phyloP scores from a whole-genome alignment of 352 stramenopile species.

The Pythium apleroticum region DNA sequence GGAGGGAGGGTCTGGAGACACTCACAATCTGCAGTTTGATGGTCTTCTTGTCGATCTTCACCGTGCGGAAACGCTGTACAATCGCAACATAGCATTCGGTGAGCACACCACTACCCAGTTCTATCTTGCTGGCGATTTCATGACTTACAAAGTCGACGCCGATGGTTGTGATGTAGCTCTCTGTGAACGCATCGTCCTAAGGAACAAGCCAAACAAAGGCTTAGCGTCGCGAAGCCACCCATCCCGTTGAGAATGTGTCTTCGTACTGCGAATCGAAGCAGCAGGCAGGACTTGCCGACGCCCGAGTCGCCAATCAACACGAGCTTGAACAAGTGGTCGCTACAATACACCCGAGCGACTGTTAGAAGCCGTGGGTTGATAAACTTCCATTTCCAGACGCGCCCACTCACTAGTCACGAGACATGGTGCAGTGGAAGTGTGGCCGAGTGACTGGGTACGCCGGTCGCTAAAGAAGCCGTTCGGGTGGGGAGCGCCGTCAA shows the following conservation, averaged over 20 bases:
- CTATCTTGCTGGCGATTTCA: too few relatives aligned
- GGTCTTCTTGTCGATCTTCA: slow-evolving; percentile 99
- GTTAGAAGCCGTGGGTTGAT: slow-evolving; percentile 2
- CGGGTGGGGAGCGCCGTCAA: background rate
- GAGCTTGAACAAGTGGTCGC: slow-evolving; percentile 97
- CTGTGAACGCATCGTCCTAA: slow-evolving; percentile 96
- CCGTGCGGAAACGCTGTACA: slow-evolving; percentile 91
- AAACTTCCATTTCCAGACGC: slow-evolving; percentile 5
- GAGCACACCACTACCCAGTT: background rate
- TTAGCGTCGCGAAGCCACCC: background rate
- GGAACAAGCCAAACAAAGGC: slow-evolving; percentile 2
- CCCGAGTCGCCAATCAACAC: slow-evolving; percentile 98
- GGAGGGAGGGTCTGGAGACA: background rate
- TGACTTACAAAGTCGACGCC: slow-evolving; percentile 93
- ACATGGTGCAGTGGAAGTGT: slow-evolving; percentile 44
- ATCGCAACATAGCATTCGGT: slow-evolving; percentile 23
- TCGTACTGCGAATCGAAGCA: slow-evolving; percentile 94
- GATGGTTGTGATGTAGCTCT: slow-evolving; percentile 97
- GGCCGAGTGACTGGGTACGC: background rate
- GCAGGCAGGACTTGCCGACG: slow-evolving; percentile 98
- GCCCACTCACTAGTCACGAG: slow-evolving; percentile 68
- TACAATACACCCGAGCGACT: slow-evolving; percentile 21
- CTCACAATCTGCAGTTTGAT: slow-evolving; percentile 98
- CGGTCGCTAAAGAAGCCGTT: background rate
- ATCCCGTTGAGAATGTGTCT: background rate